Evolutionary conservation across 495 filamentous ascomycete genomes (phyloP).

Genomic region (Neurospora sp.): DNA sequence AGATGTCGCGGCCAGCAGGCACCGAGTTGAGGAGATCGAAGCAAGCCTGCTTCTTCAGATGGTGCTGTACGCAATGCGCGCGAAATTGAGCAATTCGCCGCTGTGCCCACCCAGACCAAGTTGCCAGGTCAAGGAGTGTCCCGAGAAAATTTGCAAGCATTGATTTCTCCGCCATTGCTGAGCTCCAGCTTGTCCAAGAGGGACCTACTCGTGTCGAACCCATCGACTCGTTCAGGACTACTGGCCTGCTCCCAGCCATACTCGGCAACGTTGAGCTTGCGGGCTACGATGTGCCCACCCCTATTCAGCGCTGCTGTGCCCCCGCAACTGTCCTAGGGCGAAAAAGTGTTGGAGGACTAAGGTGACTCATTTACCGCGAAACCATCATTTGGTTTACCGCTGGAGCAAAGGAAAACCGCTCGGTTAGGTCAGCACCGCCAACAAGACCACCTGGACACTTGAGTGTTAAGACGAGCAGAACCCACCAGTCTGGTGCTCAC

Average conservation of each 20-base stretch:
- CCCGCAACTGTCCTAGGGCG: constrained; percentile 37
- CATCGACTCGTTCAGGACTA: constrained; percentile 53
- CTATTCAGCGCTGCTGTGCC: constrained; percentile 75
- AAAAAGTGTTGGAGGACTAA: neutral
- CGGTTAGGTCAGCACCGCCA: too few relatives aligned
- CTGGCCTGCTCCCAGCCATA: too few relatives aligned
- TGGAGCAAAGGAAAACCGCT: too few relatives aligned
- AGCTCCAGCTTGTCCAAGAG: constrained; percentile 50
- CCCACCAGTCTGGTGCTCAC: too few relatives aligned
- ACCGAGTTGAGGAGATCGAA: constrained; percentile 60
- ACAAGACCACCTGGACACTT: too few relatives aligned
- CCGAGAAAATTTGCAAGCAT: constrained; percentile 7
- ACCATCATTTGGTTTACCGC: too few relatives aligned
- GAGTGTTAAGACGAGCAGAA: too few relatives aligned
- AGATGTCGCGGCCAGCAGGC: constrained; percentile 49
- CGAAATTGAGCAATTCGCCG: neutral
- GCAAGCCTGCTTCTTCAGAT: constrained; percentile 56
- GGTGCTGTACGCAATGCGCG: neutral
- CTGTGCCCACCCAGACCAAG: neutral
- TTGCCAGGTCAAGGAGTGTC: neutral
- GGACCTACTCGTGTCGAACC: constrained; percentile 42
- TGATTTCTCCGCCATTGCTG: constrained; percentile 45
- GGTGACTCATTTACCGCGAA: neutral
- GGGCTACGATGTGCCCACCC: constrained; percentile 55
- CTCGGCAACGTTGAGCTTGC: constrained; percentile 62